phyloP scores from a whole-genome alignment of 1,139 yeast genomes.

The Geotrichum australiense region DNA sequence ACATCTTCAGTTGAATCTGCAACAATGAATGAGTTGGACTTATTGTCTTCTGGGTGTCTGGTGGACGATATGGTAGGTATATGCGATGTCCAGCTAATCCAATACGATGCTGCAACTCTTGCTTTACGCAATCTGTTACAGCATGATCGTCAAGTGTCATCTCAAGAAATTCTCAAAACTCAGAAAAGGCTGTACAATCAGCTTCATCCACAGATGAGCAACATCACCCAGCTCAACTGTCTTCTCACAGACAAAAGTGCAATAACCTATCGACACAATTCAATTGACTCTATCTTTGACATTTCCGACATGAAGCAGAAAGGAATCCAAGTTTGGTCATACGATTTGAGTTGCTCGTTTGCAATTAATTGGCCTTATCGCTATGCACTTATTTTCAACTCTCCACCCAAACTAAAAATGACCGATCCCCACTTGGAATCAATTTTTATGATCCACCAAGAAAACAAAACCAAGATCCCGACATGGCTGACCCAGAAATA shows the following conservation, averaged over 20 bases:
- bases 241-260: conserved; percentile 10
- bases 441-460: conserved; percentile 4
- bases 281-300: conserved; percentile 7
- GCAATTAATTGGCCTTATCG: conserved; percentile 12
- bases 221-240: conserved; percentile 10
- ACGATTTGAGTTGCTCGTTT: conserved; percentile 15
- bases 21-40: conserved; percentile 2
- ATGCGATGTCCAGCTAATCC: conserved; percentile 14
- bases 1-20: not conserved
- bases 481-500: conserved; percentile 9
- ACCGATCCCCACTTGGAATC: conserved; percentile 8
- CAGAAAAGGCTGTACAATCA: conserved; percentile 15
- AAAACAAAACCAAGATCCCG: conserved; percentile 1
- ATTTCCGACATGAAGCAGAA: not conserved
- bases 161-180: conserved; percentile 9
- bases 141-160: conserved; percentile 8
- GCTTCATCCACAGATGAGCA: conserved; percentile 13
- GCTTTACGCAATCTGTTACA: conserved; percentile 8
- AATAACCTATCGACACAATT: conserved; percentile 3
- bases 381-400: conserved; percentile 15
- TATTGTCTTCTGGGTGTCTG: conserved; percentile 5
- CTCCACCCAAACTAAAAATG: not conserved
- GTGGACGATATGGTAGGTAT: conserved; percentile 13
- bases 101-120: conserved; percentile 17
- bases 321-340: conserved; percentile 11